A percentile compares a stretch with the other conserved stretches of the same genome.
Evolutionary conservation across 2,329 filamentous ascomycete species (phyloP).

Genomic region (Aspergillus caelatus): DNA sequence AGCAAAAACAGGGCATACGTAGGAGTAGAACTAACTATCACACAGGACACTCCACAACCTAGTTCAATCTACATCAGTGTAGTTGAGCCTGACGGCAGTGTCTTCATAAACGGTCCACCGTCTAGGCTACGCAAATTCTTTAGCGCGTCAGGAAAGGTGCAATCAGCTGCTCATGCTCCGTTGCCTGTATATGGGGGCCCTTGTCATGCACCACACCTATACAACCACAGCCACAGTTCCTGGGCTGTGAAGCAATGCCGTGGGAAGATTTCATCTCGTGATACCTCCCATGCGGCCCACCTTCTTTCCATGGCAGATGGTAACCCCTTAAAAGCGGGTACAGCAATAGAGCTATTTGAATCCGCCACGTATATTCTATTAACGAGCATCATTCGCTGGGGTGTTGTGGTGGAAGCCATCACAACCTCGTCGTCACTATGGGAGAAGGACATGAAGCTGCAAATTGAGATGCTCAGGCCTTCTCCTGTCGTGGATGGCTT

Average conservation of each 20-base stretch:
- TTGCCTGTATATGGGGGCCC: constrained; percentile 33
- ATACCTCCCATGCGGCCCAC: background rate
- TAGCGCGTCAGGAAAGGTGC: constrained; percentile 23
- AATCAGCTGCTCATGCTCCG: constrained; percentile 20
- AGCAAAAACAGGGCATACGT: background rate
- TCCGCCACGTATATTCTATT: background rate
- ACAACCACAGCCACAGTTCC: constrained; percentile 29
- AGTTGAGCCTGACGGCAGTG: constrained; percentile 16
- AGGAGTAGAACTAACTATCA: background rate
- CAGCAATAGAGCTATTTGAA: background rate
- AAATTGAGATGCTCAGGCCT: background rate
- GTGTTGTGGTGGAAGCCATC: background rate
- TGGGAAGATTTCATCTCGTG: background rate
- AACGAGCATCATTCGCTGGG: background rate
- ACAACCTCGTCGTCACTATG: background rate
- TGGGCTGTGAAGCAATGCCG: background rate
- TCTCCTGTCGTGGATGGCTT: background rate
- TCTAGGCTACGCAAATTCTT: constrained; percentile 28
- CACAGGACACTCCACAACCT: constrained; percentile 17
- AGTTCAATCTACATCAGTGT: constrained; percentile 30
- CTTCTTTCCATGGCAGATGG: background rate
- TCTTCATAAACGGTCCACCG: constrained; percentile 32
- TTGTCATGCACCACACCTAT: constrained; percentile 51
- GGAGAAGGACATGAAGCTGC: background rate
- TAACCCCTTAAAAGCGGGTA: background rate